phyloP scores from a whole-genome alignment of 768 basidiomycete genomes.

The Hygrophoropsis aurantiaca region DNA sequence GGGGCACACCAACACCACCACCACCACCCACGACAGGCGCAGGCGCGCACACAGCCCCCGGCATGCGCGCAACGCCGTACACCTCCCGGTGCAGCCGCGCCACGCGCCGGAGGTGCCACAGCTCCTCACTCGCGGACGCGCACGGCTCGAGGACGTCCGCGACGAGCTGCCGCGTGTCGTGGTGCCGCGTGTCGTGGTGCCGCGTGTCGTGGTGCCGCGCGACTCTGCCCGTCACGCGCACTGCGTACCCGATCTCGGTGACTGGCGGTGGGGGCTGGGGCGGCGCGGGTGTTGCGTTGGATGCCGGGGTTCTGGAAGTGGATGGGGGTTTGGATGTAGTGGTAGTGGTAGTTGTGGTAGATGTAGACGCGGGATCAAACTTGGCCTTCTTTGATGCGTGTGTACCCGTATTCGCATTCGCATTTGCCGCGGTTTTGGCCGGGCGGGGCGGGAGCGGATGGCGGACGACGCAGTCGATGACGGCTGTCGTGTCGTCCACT shows the following conservation, averaged over 20 bases:
- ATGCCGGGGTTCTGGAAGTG: no score
- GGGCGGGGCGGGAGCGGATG: slow-evolving; percentile 24
- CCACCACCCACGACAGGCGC: slow-evolving; percentile 11
- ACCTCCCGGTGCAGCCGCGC: slow-evolving; percentile 48
- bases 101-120: slow-evolving; percentile 54
- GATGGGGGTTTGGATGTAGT: slow-evolving; percentile 3
- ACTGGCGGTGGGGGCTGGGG: slow-evolving; percentile 31
- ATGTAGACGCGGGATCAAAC: not conserved
- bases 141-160: slow-evolving; percentile 51
- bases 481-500: slow-evolving; percentile 81
- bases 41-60: slow-evolving; percentile 50
- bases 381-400: no score
- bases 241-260: slow-evolving; percentile 44
- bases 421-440: slow-evolving; percentile 29
- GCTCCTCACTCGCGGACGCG: slow-evolving; percentile 56
- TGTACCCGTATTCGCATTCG: no score
- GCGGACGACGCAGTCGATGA: slow-evolving; percentile 64
- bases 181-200: no score
- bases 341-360: slow-evolving; percentile 6
- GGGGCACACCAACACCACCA: not conserved
- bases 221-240: slow-evolving; percentile 50
- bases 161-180: slow-evolving; percentile 45
- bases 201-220: no score
- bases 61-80: slow-evolving; percentile 42
- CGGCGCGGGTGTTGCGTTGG: not conserved